Evolutionary conservation across 164 flowering plant species (phyloP).

Genomic region (Berberis thunbergii): DNA sequence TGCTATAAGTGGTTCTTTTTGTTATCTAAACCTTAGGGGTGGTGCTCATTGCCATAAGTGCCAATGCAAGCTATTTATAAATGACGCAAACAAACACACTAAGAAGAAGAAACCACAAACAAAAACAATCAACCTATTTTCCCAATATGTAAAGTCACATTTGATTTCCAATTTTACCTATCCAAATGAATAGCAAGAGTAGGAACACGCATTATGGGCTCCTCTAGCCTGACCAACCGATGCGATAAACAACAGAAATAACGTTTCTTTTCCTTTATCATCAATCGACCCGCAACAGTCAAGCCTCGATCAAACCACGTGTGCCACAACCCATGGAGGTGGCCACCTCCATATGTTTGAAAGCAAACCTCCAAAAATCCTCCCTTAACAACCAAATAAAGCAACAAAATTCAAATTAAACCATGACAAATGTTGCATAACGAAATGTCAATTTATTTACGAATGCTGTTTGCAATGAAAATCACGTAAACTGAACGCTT

Average conservation of each 20-base stretch:
- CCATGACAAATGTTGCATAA: not conserved
- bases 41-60: no score
- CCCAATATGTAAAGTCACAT: not conserved
- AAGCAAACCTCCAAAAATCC: no score
- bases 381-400: slow-evolving; percentile 64
- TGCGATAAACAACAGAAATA: slow-evolving; percentile 17
- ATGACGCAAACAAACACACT: no score
- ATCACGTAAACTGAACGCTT: not conserved
- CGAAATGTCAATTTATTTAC: not conserved
- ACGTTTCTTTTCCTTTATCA: slow-evolving; percentile 11
- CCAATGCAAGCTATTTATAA: no score
- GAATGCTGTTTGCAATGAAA: no score
- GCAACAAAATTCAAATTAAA: not conserved
- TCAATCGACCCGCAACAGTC: slow-evolving; percentile 84
- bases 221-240: slow-evolving; percentile 67
- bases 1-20: no score
- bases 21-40: no score
- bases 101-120: no score
- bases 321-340: slow-evolving; percentile 49
- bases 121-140: no score
- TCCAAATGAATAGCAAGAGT: slow-evolving; percentile 94
- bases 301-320: slow-evolving; percentile 99
- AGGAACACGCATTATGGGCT: slow-evolving; percentile 90
- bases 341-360: slow-evolving; percentile 95
- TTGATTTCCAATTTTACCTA: slow-evolving; percentile 31